Conservation (phyloP, 2,329 filamentous ascomycete species). For the Aaosphaeria pasadenensis region DNA sequence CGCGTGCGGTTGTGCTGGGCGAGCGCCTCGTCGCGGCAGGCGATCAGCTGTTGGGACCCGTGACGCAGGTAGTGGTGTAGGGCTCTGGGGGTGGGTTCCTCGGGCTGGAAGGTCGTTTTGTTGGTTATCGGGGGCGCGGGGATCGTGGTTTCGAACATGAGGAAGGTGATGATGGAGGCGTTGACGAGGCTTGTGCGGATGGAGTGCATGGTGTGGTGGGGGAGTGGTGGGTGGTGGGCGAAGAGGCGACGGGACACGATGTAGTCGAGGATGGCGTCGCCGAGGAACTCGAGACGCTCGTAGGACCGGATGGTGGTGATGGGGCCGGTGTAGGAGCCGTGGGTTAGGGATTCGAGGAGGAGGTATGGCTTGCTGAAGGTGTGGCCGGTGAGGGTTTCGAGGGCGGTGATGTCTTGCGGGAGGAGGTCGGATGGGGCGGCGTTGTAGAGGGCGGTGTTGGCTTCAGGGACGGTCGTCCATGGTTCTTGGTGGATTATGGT, state of each 20-base stretch:
- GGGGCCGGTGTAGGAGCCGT: slow-evolving; percentile 57
- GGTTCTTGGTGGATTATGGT: slow-evolving; percentile 62
- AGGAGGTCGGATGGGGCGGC: slow-evolving; percentile 11
- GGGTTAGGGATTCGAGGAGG: slow-evolving; percentile 77
- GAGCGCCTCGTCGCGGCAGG: slow-evolving; percentile 45
- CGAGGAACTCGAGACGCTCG: slow-evolving; percentile 83
- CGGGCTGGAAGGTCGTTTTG: slow-evolving; percentile 21
- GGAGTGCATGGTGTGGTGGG: slow-evolving; percentile 67
- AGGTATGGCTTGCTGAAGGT: slow-evolving; percentile 64
- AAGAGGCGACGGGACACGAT: slow-evolving; percentile 67
- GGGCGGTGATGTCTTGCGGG: slow-evolving; percentile 22
- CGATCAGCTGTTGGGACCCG: slow-evolving; percentile 46
- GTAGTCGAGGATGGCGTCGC: slow-evolving; percentile 80
- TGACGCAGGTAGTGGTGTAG: slow-evolving; percentile 72
- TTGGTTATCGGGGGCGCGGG: slow-evolving; percentile 33
- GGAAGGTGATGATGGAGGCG: slow-evolving; percentile 73
- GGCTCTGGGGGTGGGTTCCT: slow-evolving; percentile 31
- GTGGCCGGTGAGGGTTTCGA: slow-evolving; percentile 70
- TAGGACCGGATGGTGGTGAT: slow-evolving; percentile 49
- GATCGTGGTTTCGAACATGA: slow-evolving; percentile 60
- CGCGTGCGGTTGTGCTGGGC: slow-evolving; percentile 50
- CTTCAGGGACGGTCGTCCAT: slow-evolving; percentile 22
- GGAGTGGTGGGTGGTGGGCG: slow-evolving; percentile 44
- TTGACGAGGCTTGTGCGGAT: slow-evolving; percentile 77
- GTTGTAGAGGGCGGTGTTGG: slow-evolving; percentile 23